Base-by-base conservation (phyloP, 495 filamentous ascomycete genomes). In the Astrocystis sublimbata region DNA sequence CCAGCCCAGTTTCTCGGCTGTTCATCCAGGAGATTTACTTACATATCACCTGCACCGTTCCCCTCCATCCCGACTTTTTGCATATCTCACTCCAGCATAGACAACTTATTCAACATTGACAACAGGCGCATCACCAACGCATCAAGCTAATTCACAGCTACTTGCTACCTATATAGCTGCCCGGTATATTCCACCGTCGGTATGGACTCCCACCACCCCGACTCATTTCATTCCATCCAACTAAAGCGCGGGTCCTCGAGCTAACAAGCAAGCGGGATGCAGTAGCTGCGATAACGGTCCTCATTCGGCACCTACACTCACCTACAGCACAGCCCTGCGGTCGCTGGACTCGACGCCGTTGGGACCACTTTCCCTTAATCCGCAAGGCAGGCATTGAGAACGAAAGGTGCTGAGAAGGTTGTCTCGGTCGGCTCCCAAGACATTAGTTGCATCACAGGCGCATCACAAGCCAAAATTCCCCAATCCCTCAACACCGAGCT, bases 1-100 rank as follows among this genome's bases (percentile, higher is more conserved):
- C n/a, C 28, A 35, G 33, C 6, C 64, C 60, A 53, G 30, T 61
- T 61, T 66, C 46, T 47, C 41, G 47, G 40, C 61, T 38, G 52
- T 55, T 55, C 10, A 17, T 17, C n/a, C 23, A 21, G 21, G 49
- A 52, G 49, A 17, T 30, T 33, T 30, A 21, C 28, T 21, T 21
- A 33, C 51, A 12, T 13, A 24, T 53, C 17, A 52, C 8, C 8
- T 13, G n/a, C 26, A 12, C 21, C 36, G 9, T 40, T 38, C 38
- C 53, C 35, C 36, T 56, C 38, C 13, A 56, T 21, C 36, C 19
- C 13, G 19, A 7, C 21, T 53, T 35, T 24, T 40, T 49, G 46
- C 46, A 4, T 26, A 28, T 47, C 21, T 30, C 13, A n/a, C 17
- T 41, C 13, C 17, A 12, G 17, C 13, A n/a, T 26, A 3, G 1